These are phyloP conservation scores for Fragaria ananassa DNA, from an alignment of 306 rosid species.

Conservation along the genomic window DNA sequence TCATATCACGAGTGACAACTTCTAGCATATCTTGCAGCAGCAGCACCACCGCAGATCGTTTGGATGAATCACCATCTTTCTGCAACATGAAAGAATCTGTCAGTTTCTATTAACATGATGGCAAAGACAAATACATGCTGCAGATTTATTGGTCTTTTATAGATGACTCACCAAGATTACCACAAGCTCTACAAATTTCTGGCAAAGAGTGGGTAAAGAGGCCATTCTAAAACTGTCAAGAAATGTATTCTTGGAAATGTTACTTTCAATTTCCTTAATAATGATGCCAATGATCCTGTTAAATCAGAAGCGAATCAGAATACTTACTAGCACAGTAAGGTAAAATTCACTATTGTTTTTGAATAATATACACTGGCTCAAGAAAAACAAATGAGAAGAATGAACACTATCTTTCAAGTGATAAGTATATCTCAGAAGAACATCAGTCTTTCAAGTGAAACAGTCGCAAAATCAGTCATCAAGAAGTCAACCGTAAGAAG, in stretches of 20 bases:
- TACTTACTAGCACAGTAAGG: slow-evolving; percentile 4
- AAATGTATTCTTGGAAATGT: slow-evolving; percentile 73
- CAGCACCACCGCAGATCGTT: slow-evolving; percentile 64
- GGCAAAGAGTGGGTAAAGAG: slow-evolving; percentile 71
- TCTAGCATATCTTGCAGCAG: slow-evolving; percentile 94
- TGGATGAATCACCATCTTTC: slow-evolving; percentile 66
- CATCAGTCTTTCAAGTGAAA: neutral
- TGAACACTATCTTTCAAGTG: neutral
- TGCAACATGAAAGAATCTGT: slow-evolving; percentile 41
- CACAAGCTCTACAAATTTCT: slow-evolving; percentile 86
- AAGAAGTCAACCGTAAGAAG: neutral
- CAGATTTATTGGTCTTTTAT: slow-evolving; percentile 15
- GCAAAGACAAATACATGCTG: slow-evolving; percentile 21
- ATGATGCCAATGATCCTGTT: slow-evolving; percentile 82
- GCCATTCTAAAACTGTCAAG: slow-evolving; percentile 86
- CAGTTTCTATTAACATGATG: slow-evolving; percentile 20
- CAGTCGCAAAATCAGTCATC: neutral
- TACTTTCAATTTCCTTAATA: slow-evolving; percentile 77
- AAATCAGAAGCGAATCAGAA: slow-evolving; percentile 39
- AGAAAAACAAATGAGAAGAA: slow-evolving; percentile 10
- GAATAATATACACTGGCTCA: slow-evolving; percentile 9
- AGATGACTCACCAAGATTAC: slow-evolving; percentile 72
- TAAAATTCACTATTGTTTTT: slow-evolving; percentile 23
- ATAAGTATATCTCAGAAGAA: neutral
- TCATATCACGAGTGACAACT: slow-evolving; percentile 95